phyloP scores from a whole-genome alignment of 73 alveolate genomes.

The Paramecium primaurelia region DNA sequence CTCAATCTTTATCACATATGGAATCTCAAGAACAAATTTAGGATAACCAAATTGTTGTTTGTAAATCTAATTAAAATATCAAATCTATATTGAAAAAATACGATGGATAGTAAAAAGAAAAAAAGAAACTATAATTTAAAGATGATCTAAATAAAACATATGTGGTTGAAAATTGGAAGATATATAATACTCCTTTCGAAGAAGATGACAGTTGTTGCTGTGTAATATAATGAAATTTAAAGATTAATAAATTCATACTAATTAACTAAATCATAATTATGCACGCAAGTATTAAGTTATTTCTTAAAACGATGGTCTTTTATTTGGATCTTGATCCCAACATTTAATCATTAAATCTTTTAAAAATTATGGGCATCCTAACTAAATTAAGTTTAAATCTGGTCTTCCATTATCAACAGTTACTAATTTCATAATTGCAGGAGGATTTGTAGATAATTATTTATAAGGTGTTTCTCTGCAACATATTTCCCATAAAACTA shows the following conservation, averaged over 20 bases:
- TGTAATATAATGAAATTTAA: background rate
- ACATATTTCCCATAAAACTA: conserved; percentile 93
- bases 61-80: background rate
- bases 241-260: background rate
- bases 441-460: conserved; percentile 50
- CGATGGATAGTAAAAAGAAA: background rate
- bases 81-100: background rate
- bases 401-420: conserved; percentile 61
- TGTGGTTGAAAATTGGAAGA: conserved; percentile 39
- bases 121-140: background rate
- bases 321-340: conserved; percentile 40
- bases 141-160: background rate
- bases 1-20: background rate
- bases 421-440: conserved; percentile 55
- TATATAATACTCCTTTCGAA: background rate
- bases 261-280: conserved; percentile 16
- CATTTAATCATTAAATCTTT: background rate
- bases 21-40: background rate
- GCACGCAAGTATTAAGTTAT: background rate
- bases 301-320: background rate
- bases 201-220: conserved; percentile 21
- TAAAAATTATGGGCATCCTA: conserved; percentile 31
- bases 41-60: background rate
- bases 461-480: conserved; percentile 92
- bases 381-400: background rate